Percentiles rank a stretch among this genome's conserved stretches.
Evolutionary conservation across 78 protist genomes (phyloP).

Genomic region (slime mould (Dictyostelium discoideum)): dicty_2.7 NC_007091.3:361501-362000

Average conservation of each 20-base stretch:
- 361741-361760: slow-evolving; percentile 68
- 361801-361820: not conserved
- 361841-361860: slow-evolving; percentile 63
- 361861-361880: slow-evolving; percentile 59
- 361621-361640: not conserved
- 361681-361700: slow-evolving; percentile 39
- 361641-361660: slow-evolving; percentile 43
- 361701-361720: not conserved
- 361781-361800: slow-evolving; percentile 18
- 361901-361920: slow-evolving; percentile 9
- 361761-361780: slow-evolving; percentile 77
- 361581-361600: slow-evolving; percentile 1
- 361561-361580: slow-evolving; percentile 77
- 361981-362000: slow-evolving; percentile 23
- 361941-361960: slow-evolving; percentile 49
- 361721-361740: not conserved
- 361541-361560: slow-evolving; percentile 45
- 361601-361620: not conserved
- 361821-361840: not conserved
- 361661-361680: slow-evolving; percentile 36
- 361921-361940: slow-evolving; percentile 13
- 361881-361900: slow-evolving; percentile 28
- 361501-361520: slow-evolving; percentile 47
- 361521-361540: slow-evolving; percentile 42
- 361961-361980: slow-evolving; percentile 10